A percentile compares a stretch with the other conserved stretches of the same genome.
Evolutionary conservation across 805 yeast species (phyloP).

Genomic region (Saturnispora saitoi): DNA sequence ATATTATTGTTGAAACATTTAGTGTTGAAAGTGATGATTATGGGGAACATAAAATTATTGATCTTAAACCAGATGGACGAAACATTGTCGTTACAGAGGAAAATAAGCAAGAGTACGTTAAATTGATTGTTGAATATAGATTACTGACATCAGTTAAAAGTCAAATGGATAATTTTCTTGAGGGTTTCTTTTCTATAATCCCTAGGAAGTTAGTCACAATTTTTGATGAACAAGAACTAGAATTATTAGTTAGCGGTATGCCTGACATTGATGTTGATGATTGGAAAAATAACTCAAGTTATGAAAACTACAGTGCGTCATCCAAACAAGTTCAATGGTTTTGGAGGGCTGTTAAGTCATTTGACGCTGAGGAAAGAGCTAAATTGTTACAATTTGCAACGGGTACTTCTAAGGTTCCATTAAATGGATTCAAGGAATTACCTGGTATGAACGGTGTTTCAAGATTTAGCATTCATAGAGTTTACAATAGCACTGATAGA

Average conservation of each 20-base stretch:
- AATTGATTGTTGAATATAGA: slow-evolving; percentile 77
- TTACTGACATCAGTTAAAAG: slow-evolving; percentile 75
- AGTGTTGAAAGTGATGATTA: slow-evolving; percentile 89
- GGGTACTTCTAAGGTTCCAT: slow-evolving; percentile 93
- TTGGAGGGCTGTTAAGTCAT: slow-evolving; percentile 95
- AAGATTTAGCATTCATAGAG: slow-evolving; percentile 83
- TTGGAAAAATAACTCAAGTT: slow-evolving; percentile 81
- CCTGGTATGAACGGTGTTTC: slow-evolving; percentile 82
- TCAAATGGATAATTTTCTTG: slow-evolving; percentile 76
- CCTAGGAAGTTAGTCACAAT: slow-evolving; percentile 76
- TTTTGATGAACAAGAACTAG: slow-evolving; percentile 93
- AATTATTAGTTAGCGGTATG: slow-evolving; percentile 82
- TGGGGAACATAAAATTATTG: slow-evolving; percentile 80
- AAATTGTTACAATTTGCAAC: slow-evolving; percentile 91
- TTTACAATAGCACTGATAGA: slow-evolving; percentile 76
- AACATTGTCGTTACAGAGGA: slow-evolving; percentile 81
- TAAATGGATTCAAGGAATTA: slow-evolving; percentile 84
- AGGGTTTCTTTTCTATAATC: slow-evolving; percentile 86
- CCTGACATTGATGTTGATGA: slow-evolving; percentile 96
- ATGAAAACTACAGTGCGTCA: slow-evolving; percentile 72
- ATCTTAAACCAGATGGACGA: slow-evolving; percentile 74
- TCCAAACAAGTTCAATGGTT: slow-evolving; percentile 91
- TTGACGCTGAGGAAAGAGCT: slow-evolving; percentile 90
- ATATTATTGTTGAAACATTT: slow-evolving; percentile 88
- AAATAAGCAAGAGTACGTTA: slow-evolving; percentile 85